These are phyloP conservation scores for Talaromyces verruculosus DNA, from an alignment of 2,329 filamentous ascomycete genomes.

Conservation along the genomic window DNA sequence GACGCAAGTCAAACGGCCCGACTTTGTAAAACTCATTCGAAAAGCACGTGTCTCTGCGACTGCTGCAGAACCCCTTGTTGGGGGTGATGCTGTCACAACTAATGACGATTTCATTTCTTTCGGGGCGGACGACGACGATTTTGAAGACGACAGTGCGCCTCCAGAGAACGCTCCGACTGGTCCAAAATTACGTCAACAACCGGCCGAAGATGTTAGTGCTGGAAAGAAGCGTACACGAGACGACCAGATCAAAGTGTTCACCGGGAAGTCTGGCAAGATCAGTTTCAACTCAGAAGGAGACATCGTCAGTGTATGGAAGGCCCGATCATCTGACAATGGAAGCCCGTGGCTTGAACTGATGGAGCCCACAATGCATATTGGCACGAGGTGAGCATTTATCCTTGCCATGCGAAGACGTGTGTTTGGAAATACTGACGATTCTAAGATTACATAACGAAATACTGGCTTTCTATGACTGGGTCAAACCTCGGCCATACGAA, in stretches of 20 bases:
- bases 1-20: conserved; percentile 69
- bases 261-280: conserved; percentile 49
- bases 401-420: no score
- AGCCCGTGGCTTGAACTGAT: conserved; percentile 62
- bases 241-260: conserved; percentile 63
- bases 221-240: conserved; percentile 73
- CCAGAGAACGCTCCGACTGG: conserved; percentile 41
- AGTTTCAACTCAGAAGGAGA: conserved; percentile 40
- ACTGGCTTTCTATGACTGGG: conserved; percentile 81
- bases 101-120: conserved; percentile 89
- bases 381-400: conserved; percentile 32
- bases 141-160: conserved; percentile 33
- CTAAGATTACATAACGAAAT: conserved; percentile 86
- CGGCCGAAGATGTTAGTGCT: conserved; percentile 53
- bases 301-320: conserved; percentile 56
- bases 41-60: conserved; percentile 71
- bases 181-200: conserved; percentile 31
- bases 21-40: conserved; percentile 87
- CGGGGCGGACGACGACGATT: conserved; percentile 62
- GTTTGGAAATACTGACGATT: conserved; percentile 23
- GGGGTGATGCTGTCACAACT: conserved; percentile 55
- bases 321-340: conserved; percentile 41
- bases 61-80: conserved; percentile 49
- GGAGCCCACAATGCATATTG: conserved; percentile 34
- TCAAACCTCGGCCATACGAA: conserved; percentile 75